These are phyloP conservation scores for Stereum hirsutum DNA, from an alignment of 1,284 basidiomycete genomes.

Conservation along the genomic window DNA sequence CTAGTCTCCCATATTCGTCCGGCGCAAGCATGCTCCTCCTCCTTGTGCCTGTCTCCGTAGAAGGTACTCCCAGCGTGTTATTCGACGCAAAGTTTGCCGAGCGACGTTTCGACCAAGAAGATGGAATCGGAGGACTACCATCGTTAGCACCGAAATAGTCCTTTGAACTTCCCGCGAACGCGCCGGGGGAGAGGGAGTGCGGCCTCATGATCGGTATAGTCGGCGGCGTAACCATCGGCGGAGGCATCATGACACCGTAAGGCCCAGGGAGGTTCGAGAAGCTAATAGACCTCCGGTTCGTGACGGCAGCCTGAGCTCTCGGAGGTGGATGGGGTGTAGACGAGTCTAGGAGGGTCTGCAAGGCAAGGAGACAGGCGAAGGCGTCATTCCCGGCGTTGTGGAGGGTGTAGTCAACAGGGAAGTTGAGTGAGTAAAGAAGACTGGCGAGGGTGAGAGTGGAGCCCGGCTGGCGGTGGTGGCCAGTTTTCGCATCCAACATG, in stretches of 20 bases:
- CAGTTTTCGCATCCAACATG: constrained; percentile 50
- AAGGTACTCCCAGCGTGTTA: constrained; percentile 3
- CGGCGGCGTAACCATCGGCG: constrained; percentile 9
- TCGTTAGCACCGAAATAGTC: constrained; percentile 5
- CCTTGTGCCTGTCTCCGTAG: constrained; percentile 1
- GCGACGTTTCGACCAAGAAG: neutral
- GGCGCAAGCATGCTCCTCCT: neutral
- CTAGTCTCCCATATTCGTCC: constrained; percentile 11
- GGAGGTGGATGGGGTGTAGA: constrained; percentile 9
- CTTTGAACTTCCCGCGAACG: neutral
- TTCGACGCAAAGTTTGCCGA: neutral
- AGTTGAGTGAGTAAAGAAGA: constrained; percentile 42
- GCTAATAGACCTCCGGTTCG: constrained; percentile 14
- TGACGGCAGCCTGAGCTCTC: constrained; percentile 10
- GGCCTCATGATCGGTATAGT: constrained; percentile 6
- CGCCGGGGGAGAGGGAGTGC: constrained; percentile 10
- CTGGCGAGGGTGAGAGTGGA: constrained; percentile 46
- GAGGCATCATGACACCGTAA: neutral
- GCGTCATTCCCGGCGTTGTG: constrained; percentile 71
- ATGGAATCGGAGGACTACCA: too few species aligned
- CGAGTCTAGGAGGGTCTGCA: constrained; percentile 57
- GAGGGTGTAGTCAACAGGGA: constrained; percentile 31
- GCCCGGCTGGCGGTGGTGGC: constrained; percentile 34
- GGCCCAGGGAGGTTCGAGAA: constrained; percentile 9
- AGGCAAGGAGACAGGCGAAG: constrained; percentile 48